Percentiles rank a stretch among this genome's conserved stretches.
These are phyloP conservation scores for Boletus vermiculosoides DNA, from an alignment of 768 basidiomycete species.

Conservation along the genomic window DNA sequence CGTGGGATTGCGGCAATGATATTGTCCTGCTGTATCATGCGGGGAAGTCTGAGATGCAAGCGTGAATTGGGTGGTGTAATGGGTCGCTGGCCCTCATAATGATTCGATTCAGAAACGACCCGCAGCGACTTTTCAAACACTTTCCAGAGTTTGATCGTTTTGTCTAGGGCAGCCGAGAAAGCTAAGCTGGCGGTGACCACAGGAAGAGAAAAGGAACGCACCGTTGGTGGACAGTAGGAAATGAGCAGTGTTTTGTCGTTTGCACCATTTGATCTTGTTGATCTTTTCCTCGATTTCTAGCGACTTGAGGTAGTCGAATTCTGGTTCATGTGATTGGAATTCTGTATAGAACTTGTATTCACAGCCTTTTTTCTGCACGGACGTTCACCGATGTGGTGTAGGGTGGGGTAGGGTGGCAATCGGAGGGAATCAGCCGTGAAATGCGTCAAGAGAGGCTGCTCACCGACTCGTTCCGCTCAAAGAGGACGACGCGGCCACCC, in stretches of 20 bases:
- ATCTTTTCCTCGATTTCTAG: slow-evolving; percentile 99
- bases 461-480: slow-evolving; percentile 97
- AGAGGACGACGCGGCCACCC: slow-evolving; percentile 96
- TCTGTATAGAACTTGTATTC: slow-evolving; percentile 99
- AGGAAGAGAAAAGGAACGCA: slow-evolving; percentile 34
- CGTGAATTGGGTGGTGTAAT: slow-evolving; percentile 58
- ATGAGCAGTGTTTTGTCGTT: slow-evolving; percentile 95
- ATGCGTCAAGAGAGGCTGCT: slow-evolving; percentile 28
- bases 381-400: slow-evolving; percentile 17
- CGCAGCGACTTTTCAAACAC: slow-evolving; percentile 98
- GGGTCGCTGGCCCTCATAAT: slow-evolving; percentile 74
- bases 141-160: slow-evolving; percentile 99
- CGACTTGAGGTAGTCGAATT: slow-evolving; percentile 99
- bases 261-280: slow-evolving; percentile 99
- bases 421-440: slow-evolving; percentile 35
- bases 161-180: slow-evolving; percentile 57
- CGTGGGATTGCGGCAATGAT: slow-evolving; percentile 98
- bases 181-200: not conserved
- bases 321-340: slow-evolving; percentile 99
- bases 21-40: slow-evolving; percentile 92
- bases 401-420: slow-evolving; percentile 21
- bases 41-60: slow-evolving; percentile 78
- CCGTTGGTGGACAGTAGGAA: slow-evolving; percentile 97
- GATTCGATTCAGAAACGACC: slow-evolving; percentile 96
- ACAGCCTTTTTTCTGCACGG: slow-evolving; percentile 92